Conservation (phyloP, 805 yeast species). For the Maudiozyma bulderi region DNA sequence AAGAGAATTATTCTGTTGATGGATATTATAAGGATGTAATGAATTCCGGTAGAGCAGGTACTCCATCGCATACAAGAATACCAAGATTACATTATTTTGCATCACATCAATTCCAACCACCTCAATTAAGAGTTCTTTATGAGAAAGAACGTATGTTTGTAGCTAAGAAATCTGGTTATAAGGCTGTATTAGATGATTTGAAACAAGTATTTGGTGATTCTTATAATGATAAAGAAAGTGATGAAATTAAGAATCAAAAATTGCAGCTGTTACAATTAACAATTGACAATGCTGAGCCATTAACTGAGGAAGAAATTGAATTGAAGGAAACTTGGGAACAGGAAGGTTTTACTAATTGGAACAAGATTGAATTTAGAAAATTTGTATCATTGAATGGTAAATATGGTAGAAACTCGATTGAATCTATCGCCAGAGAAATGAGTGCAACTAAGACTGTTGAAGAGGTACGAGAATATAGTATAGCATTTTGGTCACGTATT, state of each 20-base stretch:
- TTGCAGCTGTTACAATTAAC: slow-evolving; percentile 57
- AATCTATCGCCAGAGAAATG: slow-evolving; percentile 65
- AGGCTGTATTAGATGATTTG: slow-evolving; percentile 52
- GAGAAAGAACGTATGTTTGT: slow-evolving; percentile 74
- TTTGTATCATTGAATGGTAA: slow-evolving; percentile 67
- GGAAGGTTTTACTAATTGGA: slow-evolving; percentile 76
- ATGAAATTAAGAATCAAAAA: slow-evolving; percentile 36
- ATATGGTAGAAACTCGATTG: slow-evolving; percentile 69
- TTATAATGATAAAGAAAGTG: slow-evolving; percentile 31
- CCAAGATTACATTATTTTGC: slow-evolving; percentile 76
- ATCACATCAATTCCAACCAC: slow-evolving; percentile 86
- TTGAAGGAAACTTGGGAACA: slow-evolving; percentile 48
- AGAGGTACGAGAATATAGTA: slow-evolving; percentile 70
- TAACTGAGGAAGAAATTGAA: slow-evolving; percentile 72
- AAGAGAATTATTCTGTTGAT: slow-evolving; percentile 79
- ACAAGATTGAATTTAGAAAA: slow-evolving; percentile 76
- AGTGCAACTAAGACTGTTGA: slow-evolving; percentile 66
- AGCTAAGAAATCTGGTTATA: slow-evolving; percentile 59
- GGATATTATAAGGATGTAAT: slow-evolving; percentile 76
- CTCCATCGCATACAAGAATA: slow-evolving; percentile 57
- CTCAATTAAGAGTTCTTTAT: slow-evolving; percentile 62
- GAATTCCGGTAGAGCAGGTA: slow-evolving; percentile 50
- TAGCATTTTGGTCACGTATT: slow-evolving; percentile 72
- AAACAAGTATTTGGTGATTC: slow-evolving; percentile 30
- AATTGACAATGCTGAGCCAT: slow-evolving; percentile 65